phyloP scores from a whole-genome alignment of 2,329 filamentous ascomycete species.

The Diplodia scrobiculata region DNA sequence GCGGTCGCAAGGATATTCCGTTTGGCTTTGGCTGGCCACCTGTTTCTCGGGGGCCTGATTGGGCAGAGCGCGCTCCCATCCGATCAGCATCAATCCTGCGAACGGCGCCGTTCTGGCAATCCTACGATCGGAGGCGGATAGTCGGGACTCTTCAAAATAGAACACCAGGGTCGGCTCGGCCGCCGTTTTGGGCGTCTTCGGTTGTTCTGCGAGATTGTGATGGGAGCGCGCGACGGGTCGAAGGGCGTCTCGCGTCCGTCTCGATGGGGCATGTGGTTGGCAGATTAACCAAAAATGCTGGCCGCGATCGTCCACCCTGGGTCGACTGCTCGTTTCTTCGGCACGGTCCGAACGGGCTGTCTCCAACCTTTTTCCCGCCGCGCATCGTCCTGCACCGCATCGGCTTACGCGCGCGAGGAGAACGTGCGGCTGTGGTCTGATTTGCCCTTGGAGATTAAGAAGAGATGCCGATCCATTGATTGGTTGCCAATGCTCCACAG shows the following conservation, averaged over 20 bases:
- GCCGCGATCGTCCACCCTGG: background rate
- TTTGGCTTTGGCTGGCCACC: background rate
- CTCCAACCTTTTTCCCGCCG: slow-evolving; percentile 2
- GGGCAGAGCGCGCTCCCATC: background rate
- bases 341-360: slow-evolving; percentile 17
- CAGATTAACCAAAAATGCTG: background rate
- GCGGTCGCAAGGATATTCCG: background rate
- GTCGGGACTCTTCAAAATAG: slow-evolving; percentile 8
- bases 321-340: slow-evolving; percentile 16
- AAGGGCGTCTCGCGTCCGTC: background rate
- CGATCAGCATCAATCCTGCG: slow-evolving; percentile 17
- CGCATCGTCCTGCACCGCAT: background rate
- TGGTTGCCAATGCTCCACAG: slow-evolving; percentile 4
- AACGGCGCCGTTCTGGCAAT: slow-evolving; percentile 10
- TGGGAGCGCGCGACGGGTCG: background rate
- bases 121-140: background rate
- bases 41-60: background rate
- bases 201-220: slow-evolving; percentile 9
- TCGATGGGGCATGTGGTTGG: background rate
- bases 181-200: background rate
- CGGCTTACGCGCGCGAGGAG: background rate
- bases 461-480: slow-evolving; percentile 17
- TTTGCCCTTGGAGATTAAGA: background rate
- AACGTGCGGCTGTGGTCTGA: slow-evolving; percentile 19
- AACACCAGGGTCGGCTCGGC: background rate